Evolutionary conservation across 148 eudicot species (phyloP).

Genomic region (Bassia scoparia): DNA sequence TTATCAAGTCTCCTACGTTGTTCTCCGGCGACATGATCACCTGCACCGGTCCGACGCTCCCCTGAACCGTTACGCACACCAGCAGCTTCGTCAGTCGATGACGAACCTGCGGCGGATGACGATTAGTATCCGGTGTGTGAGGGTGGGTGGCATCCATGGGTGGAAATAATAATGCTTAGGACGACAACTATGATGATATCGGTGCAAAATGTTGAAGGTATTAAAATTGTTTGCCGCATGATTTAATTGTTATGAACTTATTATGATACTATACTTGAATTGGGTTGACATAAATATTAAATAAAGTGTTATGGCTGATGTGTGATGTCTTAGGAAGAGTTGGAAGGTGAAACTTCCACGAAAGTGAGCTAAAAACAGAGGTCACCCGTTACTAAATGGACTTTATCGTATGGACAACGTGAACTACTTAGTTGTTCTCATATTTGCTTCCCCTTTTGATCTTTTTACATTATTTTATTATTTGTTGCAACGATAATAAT

Average conservation of each 20-base stretch:
- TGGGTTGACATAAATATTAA: no score
- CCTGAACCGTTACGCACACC: slow-evolving; percentile 53
- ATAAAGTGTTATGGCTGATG: no score
- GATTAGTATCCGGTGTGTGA: neutral
- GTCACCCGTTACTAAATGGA: neutral
- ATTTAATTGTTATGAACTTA: neutral
- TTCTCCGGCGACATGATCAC: slow-evolving; percentile 53
- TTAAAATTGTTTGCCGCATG: neutral
- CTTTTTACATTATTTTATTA: neutral
- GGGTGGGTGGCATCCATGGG: neutral
- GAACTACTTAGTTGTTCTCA: neutral
- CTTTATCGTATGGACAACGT: neutral
- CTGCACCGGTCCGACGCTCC: slow-evolving; percentile 52
- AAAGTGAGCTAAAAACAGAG: neutral
- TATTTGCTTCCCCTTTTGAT: neutral
- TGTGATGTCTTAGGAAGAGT: neutral
- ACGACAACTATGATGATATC: neutral
- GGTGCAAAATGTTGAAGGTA: neutral
- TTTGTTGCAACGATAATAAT: neutral
- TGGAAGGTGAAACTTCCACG: slow-evolving; percentile 1
- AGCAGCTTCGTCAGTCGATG: slow-evolving; percentile 38
- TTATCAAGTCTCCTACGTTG: slow-evolving; percentile 41
- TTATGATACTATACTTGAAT: no score
- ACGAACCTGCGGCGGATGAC: neutral
- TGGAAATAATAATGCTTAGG: neutral